Evolutionary conservation across 129 eudicot genomes (phyloP).

Genomic region (Pseudognaphalium luteoalbum): DNA sequence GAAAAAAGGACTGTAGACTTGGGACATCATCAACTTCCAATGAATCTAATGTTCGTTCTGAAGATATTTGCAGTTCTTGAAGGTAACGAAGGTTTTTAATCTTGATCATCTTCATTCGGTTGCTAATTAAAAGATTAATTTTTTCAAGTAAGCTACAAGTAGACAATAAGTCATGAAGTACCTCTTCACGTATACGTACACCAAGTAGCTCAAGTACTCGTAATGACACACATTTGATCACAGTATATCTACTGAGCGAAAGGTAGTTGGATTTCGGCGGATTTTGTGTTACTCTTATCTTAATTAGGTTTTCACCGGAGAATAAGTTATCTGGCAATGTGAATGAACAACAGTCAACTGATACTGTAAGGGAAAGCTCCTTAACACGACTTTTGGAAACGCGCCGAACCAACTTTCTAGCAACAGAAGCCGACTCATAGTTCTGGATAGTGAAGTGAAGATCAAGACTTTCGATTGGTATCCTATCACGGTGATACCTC

Average conservation of each 20-base stretch:
- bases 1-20: too few relatives aligned
- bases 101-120: background rate
- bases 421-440: background rate
- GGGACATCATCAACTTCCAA: too few relatives aligned
- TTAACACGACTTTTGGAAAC: background rate
- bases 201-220: background rate
- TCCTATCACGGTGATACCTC: background rate
- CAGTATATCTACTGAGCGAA: background rate
- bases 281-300: background rate
- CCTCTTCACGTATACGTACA: background rate
- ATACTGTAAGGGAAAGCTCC: background rate
- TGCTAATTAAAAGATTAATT: too few relatives aligned
- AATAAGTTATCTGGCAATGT: background rate
- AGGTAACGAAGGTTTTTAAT: background rate
- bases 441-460: background rate
- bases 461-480: background rate
- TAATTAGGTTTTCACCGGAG: background rate
- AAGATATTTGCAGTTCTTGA: too few relatives aligned
- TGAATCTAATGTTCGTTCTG: too few relatives aligned
- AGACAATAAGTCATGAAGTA: background rate
- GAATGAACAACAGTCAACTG: background rate
- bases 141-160: conserved; percentile 8
- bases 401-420: background rate
- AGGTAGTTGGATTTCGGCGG: background rate
- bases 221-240: background rate